Evolutionary conservation across 208 protist species (phyloP).

Genomic region (Trypanosoma brucei): DNA sequence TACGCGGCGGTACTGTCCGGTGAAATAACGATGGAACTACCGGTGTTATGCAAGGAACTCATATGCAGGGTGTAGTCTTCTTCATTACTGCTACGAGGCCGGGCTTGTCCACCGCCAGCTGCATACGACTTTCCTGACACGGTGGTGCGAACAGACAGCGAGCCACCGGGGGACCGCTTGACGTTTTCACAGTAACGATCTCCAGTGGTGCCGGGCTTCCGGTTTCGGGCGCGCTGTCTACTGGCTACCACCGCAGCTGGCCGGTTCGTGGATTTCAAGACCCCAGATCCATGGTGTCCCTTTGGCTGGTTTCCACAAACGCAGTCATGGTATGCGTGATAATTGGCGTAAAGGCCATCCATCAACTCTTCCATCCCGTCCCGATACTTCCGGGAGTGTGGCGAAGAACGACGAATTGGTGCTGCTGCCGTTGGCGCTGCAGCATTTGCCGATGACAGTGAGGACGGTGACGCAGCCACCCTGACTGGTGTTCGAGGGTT

Average conservation of each 20-base stretch:
- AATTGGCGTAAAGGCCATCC: background rate
- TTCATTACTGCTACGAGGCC: background rate
- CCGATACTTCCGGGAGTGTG: background rate
- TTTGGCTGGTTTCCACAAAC: background rate
- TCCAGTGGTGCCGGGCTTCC: background rate
- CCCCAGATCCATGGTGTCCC: background rate
- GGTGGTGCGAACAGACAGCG: background rate
- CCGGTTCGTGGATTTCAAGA: background rate
- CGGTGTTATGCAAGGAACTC: slow-evolving; percentile 3
- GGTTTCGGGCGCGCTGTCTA: background rate
- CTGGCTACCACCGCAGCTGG: background rate
- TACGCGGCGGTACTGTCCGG: slow-evolving; percentile 13
- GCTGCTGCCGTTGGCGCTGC: background rate
- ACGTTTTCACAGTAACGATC: background rate
- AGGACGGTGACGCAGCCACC: background rate
- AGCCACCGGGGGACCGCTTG: background rate
- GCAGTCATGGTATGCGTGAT: background rate
- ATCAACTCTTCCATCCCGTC: background rate
- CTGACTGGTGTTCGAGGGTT: background rate
- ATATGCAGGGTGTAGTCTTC: background rate
- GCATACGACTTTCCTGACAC: background rate
- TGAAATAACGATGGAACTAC: slow-evolving; percentile 17
- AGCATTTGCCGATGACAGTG: background rate
- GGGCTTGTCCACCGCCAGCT: background rate
- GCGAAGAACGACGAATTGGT: background rate